Base-by-base conservation (phyloP, 1,284 basidiomycete species). In the Wallemia hederae region DNA sequence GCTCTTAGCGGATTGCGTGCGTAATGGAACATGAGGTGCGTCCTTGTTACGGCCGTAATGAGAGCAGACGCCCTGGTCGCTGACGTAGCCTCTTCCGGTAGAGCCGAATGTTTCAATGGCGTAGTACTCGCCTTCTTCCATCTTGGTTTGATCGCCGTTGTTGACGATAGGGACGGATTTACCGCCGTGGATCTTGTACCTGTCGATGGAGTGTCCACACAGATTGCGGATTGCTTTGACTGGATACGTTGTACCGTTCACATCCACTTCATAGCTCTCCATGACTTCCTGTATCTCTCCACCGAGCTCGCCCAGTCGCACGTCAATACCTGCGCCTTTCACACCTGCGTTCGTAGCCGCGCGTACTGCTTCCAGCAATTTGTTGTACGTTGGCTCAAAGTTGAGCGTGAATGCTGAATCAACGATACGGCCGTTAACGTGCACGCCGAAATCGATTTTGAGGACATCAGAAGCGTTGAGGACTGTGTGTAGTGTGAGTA, bases 91-190 rank as follows among this genome's bases (percentile, higher is more conserved):
- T 55, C 84, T 77, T n/a, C 94, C 94, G 0, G 92, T 98, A 25
- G 85, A 86, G 24, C 94, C 94, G 71, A 99, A 99, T 0, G 94
- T 98, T 72, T 99, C 94, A 64, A 99, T 96, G 17, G 94, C 94
- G 70, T 90, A 98, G 71, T 96, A 94, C 69, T 99, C 94, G 33
- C 90, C 92, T 72, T 99, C 94, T 70, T 98, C 94, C 94, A 98
- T 99, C 74, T 88, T 94, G 24, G 85, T 88, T 67, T 81, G 78
- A 70, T 92, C 87, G 61, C 81, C 77, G 63, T 85, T 88, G 71
- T 84, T 86, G 55, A 97, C 87, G 61, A 97, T 80, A 56, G 87
- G 78, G 0, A 99, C 83, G 0, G 83, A 86, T 73, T 98, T 98
- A 61, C 74, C 74, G 28, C 73, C 85, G 68, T 96, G 90, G 63